phyloP scores from a whole-genome alignment of 345 rosid species.

The Euphorbia tirucalli region DNA sequence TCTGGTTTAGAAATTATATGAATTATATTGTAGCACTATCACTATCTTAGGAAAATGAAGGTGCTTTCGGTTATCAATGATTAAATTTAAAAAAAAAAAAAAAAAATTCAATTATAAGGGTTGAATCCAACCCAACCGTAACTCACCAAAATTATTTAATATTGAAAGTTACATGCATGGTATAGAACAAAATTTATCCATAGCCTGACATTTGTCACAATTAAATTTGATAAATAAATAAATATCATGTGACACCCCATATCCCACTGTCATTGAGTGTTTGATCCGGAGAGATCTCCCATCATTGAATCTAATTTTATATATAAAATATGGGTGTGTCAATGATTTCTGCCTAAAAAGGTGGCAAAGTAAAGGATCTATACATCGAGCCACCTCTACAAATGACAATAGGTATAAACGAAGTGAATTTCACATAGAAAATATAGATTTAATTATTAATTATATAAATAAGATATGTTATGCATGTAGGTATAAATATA shows the following conservation, averaged over 20 bases:
- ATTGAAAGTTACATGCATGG: neutral
- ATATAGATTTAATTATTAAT: too few relatives aligned
- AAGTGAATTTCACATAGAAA: too few relatives aligned
- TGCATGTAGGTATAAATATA: too few relatives aligned
- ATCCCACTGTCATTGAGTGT: slow-evolving; percentile 1
- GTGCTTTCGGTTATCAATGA: slow-evolving; percentile 9
- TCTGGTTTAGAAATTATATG: neutral
- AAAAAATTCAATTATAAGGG: neutral
- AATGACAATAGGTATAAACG: too few relatives aligned
- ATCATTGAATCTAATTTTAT: slow-evolving; percentile 12
- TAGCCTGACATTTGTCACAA: slow-evolving; percentile 7
- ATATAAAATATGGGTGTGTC: too few relatives aligned
- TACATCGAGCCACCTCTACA: too few relatives aligned
- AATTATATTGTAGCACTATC: neutral
- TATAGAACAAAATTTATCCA: neutral
- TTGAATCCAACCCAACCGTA: neutral
- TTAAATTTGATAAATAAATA: neutral
- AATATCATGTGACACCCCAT: neutral
- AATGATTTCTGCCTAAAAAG: too few relatives aligned
- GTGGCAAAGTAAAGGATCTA: too few relatives aligned
- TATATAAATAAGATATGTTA: too few relatives aligned
- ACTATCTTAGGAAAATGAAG: neutral
- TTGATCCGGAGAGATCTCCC: slow-evolving; percentile 7
- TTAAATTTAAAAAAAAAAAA: neutral
- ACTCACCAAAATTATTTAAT: neutral